Evolutionary conservation across 441 rosid species (phyloP).

Genomic region (Isatis lusitanica): DNA sequence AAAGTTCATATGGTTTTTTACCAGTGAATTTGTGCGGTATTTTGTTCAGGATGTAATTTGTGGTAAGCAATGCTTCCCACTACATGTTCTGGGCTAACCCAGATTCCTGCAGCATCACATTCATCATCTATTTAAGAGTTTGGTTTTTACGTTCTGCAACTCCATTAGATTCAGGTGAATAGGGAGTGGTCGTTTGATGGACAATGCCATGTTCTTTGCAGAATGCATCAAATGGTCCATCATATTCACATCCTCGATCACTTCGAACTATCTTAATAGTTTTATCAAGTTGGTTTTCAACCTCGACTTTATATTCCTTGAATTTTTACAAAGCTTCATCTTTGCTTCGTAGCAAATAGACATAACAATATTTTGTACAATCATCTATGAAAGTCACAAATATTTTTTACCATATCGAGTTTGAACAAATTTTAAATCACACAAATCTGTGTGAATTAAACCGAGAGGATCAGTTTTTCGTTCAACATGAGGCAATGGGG

Average conservation of each 20-base stretch:
- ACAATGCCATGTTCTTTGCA: background rate
- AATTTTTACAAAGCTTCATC: background rate
- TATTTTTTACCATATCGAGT: background rate
- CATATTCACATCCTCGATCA: background rate
- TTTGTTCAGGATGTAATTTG: background rate
- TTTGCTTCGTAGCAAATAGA: background rate
- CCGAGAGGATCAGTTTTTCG: too few species aligned
- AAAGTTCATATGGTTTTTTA: too few species aligned
- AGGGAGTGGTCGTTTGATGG: background rate
- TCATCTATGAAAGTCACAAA: background rate
- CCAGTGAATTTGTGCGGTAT: background rate
- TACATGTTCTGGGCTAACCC: background rate
- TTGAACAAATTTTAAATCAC: background rate
- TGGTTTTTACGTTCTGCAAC: background rate
- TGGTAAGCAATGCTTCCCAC: background rate
- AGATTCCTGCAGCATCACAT: background rate
- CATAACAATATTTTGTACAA: background rate
- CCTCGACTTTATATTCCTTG: background rate
- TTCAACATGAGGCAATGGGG: too few species aligned
- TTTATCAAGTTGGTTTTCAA: background rate
- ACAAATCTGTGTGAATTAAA: too few species aligned
- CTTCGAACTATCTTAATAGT: background rate
- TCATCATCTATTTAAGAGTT: background rate
- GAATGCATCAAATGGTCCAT: background rate
- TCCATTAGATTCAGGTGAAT: background rate